Conservation (phyloP, 805 yeast species). For the Isabelozyma rhagii region DNA sequence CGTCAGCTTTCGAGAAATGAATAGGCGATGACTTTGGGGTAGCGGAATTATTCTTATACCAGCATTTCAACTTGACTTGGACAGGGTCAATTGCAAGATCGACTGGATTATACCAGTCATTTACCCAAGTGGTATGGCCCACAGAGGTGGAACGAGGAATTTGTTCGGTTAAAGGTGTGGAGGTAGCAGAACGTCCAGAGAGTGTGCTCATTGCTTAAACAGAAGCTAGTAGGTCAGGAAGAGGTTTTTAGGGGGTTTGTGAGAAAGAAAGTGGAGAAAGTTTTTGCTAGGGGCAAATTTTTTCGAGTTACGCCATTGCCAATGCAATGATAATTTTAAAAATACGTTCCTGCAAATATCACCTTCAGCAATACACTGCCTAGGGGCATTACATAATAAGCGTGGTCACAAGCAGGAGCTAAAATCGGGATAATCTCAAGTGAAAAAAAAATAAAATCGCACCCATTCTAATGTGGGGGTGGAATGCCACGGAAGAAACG, state of each 20-base stretch:
- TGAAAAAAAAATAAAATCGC: not conserved
- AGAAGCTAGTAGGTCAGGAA: not conserved
- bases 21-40: not conserved
- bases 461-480: not conserved
- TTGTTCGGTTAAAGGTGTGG: not conserved
- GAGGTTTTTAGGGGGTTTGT: not conserved
- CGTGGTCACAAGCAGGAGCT: not conserved
- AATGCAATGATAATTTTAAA: no score
- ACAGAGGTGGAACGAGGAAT: not conserved
- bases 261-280: not conserved
- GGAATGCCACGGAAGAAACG: no score
- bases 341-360: not conserved
- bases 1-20: constrained; percentile 29
- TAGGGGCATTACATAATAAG: not conserved
- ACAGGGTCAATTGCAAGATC: constrained; percentile 4
- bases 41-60: constrained; percentile 25
- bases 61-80: constrained; percentile 29
- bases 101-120: constrained; percentile 35
- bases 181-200: constrained; percentile 13
- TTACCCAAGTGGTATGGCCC: constrained; percentile 28
- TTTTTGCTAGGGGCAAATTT: not conserved
- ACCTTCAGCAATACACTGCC: not conserved
- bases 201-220: not conserved
- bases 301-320: not conserved
- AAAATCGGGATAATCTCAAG: not conserved